Evolutionary conservation across 78 protist genomes (phyloP).

Genomic region (Dictyostelium purpureum): DNA sequence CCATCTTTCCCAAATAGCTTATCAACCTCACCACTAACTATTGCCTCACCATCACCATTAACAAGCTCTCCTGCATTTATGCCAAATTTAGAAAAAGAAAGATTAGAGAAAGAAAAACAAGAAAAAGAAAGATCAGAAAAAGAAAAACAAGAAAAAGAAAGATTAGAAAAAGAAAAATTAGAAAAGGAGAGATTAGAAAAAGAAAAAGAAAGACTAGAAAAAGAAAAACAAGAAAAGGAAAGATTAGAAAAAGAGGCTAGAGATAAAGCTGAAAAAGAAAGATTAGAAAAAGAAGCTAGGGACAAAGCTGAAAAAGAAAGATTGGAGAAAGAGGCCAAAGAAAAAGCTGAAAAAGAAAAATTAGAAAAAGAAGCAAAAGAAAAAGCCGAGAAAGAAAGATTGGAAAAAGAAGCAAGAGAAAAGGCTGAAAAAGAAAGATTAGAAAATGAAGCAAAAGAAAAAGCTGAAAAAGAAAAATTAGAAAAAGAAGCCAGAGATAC

Average conservation of each 20-base stretch:
- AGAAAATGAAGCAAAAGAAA: conserved; percentile 2
- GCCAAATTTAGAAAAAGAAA: neutral
- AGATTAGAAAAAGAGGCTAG: neutral
- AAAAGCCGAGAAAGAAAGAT: neutral
- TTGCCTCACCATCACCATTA: neutral
- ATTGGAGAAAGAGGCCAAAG: neutral
- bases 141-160: neutral
- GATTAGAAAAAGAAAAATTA: neutral
- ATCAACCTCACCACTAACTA: neutral
- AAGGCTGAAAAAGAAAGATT: neutral
- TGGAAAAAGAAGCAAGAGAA: neutral
- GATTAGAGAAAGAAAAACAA: neutral
- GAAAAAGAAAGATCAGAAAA: neutral
- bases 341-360: conserved; percentile 12
- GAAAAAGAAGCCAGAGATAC: no score
- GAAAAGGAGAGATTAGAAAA: neutral
- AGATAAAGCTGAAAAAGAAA: neutral
- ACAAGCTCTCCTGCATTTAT: neutral
- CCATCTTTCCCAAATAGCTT: no score
- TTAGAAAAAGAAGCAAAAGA: conserved; percentile 1
- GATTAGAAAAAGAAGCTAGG: neutral
- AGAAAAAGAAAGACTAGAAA: neutral
- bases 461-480: neutral
- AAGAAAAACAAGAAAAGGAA: neutral
- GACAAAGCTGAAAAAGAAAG: neutral